Percentiles rank a stretch among this genome's conserved stretches.
These are phyloP conservation scores for Anethum foeniculum DNA, from an alignment of 140 eudicot genomes.

Conservation along the genomic window DNA sequence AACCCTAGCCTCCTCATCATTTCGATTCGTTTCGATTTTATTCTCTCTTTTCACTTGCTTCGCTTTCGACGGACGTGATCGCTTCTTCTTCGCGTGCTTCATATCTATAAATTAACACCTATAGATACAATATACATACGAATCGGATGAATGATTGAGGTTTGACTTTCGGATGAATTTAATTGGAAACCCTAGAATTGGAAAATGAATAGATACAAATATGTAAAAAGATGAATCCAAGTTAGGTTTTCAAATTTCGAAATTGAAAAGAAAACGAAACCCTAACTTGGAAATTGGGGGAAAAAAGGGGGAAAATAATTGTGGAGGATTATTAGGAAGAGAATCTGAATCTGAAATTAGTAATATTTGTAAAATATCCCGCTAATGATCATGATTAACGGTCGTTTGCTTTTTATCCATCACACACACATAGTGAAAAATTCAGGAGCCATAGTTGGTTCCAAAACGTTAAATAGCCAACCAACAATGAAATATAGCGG, in stretches of 20 bases:
- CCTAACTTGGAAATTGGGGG: constrained; percentile 5
- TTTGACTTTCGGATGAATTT: neutral
- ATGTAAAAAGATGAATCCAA: neutral
- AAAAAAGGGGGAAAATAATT: neutral
- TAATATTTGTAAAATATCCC: neutral
- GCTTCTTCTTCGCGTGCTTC: constrained; percentile 74
- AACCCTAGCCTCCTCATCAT: constrained; percentile 21
- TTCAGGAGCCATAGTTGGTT: too few relatives aligned
- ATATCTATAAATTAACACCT: constrained; percentile 7
- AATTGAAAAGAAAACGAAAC: constrained; percentile 4
- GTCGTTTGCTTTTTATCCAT: neutral
- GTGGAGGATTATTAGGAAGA: neutral
- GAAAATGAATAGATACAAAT: neutral
- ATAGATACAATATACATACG: neutral
- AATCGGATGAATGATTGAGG: neutral
- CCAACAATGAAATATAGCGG: too few relatives aligned
- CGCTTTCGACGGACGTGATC: constrained; percentile 31
- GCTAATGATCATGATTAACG: neutral
- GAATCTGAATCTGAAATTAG: neutral
- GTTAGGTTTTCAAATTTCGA: neutral
- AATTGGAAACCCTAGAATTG: neutral
- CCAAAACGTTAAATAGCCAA: too few relatives aligned
- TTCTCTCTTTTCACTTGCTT: constrained; percentile 15
- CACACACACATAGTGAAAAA: too few relatives aligned
- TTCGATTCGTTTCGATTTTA: neutral